These are phyloP conservation scores for Debaryomyces castellii DNA, from an alignment of 805 yeast species.

Conservation along the genomic window DNA sequence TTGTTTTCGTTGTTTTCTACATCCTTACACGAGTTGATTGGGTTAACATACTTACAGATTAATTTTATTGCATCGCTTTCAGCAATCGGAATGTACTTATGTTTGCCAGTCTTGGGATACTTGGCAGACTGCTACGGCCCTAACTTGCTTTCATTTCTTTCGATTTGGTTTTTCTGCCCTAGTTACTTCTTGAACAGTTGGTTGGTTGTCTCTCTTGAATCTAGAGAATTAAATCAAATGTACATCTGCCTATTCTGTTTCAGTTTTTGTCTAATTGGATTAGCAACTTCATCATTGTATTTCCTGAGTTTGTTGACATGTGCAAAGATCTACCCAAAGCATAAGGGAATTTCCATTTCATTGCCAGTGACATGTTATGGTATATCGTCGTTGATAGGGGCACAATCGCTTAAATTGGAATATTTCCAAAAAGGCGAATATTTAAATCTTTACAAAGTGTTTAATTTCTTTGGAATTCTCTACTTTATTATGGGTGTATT, in stretches of 20 bases:
- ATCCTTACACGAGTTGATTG: constrained; percentile 56
- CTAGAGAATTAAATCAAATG: background rate
- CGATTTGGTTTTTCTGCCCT: constrained; percentile 63
- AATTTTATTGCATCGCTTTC: constrained; percentile 75
- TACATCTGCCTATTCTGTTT: constrained; percentile 33
- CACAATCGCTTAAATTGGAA: constrained; percentile 53
- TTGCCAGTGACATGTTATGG: constrained; percentile 90
- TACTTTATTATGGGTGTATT: constrained; percentile 57
- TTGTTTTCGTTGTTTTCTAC: constrained; percentile 80
- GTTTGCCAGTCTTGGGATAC: constrained; percentile 80
- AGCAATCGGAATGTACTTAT: constrained; percentile 78
- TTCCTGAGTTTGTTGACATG: constrained; percentile 75
- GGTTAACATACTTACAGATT: constrained; percentile 60
- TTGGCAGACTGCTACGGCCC: constrained; percentile 87
- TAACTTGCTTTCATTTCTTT: constrained; percentile 60
- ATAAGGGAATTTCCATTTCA: constrained; percentile 79
- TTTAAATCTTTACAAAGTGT: constrained; percentile 52
- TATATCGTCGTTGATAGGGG: constrained; percentile 69
- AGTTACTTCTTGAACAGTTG: constrained; percentile 51
- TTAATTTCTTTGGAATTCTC: constrained; percentile 49
- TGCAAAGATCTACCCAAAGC: constrained; percentile 78
- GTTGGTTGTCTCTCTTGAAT: constrained; percentile 14
- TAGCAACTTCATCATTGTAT: constrained; percentile 71
- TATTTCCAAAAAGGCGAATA: constrained; percentile 29
- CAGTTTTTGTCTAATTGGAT: constrained; percentile 61